These are phyloP conservation scores for Ogataea paradorogensis DNA, from an alignment of 805 yeast species.

Conservation along the genomic window DNA sequence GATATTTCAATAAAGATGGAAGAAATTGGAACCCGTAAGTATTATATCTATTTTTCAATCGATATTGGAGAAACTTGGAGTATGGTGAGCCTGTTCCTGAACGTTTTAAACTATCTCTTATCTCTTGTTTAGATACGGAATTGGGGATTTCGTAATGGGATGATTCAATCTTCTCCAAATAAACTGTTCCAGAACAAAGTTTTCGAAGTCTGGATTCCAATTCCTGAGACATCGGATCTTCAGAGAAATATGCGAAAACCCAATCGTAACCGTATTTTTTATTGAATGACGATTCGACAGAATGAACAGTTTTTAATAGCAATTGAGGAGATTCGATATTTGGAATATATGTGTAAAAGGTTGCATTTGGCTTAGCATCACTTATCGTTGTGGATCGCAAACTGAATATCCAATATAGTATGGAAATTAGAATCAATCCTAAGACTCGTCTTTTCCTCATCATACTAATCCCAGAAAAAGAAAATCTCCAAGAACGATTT, in stretches of 20 bases:
- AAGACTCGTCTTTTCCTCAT: conserved; percentile 1
- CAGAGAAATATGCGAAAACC: conserved; percentile 75
- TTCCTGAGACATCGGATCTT: conserved; percentile 55
- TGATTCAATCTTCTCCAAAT: conserved; percentile 58
- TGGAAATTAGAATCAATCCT: neutral
- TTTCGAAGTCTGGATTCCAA: conserved; percentile 59
- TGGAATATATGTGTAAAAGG: conserved; percentile 26
- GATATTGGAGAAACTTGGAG: conserved; percentile 41
- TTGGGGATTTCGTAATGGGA: conserved; percentile 62
- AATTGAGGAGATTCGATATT: conserved; percentile 11
- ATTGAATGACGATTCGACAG: conserved; percentile 84
- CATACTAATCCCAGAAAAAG: neutral
- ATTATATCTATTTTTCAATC: conserved; percentile 57
- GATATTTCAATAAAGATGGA: conserved; percentile 41
- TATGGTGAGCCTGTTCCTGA: conserved; percentile 25
- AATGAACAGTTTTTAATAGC: conserved; percentile 33
- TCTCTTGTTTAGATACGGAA: conserved; percentile 58
- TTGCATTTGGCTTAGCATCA: conserved; percentile 12
- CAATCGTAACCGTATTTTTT: conserved; percentile 74
- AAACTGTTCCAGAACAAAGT: conserved; percentile 65
- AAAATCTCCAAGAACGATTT: neutral
- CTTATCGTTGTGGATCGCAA: neutral
- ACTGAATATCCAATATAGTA: neutral
- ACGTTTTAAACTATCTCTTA: conserved; percentile 43
- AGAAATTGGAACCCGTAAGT: conserved; percentile 43